Base-by-base conservation (phyloP, 2,329 filamentous ascomycete genomes). In the Monosporascus sp. region DNA sequence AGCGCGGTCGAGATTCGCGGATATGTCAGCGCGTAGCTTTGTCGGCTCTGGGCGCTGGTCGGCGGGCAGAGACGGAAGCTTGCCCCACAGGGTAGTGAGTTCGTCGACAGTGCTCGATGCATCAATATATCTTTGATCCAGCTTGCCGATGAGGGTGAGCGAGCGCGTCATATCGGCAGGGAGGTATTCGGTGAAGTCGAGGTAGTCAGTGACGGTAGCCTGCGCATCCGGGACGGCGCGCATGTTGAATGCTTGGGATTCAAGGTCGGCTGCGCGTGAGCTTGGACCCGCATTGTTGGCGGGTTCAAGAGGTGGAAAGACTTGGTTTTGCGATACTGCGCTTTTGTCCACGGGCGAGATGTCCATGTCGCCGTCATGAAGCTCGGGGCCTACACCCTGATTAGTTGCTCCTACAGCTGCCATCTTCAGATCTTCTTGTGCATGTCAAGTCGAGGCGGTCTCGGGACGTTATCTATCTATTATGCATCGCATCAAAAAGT, bases 131-230 rank as follows among this genome's bases (percentile, higher is more conserved):
- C 69, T 74, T 57, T 78, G 66, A 66, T 87, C 84, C 50, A 88
- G 82, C 58, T 85, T 79, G 50, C 81, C 79, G 55, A 88, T 84
- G 38, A 87, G 73, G 4, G 81, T 85, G 45, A 88, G 72, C 24
- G 84, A 87, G 53, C 85, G 81, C 56, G 79, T 74, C 62, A 88
- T 79, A 64, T 88, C 85, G 49, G 83, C 81, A 11, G 84, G 83
- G 1, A 88, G 77, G 68, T 87, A 85, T 67, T 88, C 85, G 60
- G 83, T 86, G 59, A 84, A 84, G 65, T 87, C 84, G 66, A 87
- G 79, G 64, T 86, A 87, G 67, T 87, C 84, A 55, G 82, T 85
- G 18, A 87, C 79, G n/a, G 83, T 86, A 6, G 84, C 83, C 61
- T 87, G 83, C 25, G 82, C 82, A 71, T 88, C 84, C 6, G 84